Conservation (phyloP, 2,329 filamentous ascomycete genomes). For the Arthrinium puccinioides region DNA sequence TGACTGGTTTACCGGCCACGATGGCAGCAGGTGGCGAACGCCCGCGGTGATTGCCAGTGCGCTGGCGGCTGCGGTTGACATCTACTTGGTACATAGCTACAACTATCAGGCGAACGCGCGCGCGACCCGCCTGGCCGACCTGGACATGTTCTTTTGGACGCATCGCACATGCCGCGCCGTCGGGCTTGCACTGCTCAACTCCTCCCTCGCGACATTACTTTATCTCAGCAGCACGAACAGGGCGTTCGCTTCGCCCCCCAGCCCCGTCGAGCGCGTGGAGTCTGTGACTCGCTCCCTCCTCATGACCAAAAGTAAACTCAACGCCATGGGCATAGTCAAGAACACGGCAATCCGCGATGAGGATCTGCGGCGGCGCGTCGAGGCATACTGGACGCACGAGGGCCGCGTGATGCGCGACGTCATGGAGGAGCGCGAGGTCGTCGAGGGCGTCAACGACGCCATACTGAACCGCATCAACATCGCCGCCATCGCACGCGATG, state of each 20-base stretch:
- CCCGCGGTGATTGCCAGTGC: conserved; percentile 59
- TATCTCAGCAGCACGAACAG: conserved; percentile 77
- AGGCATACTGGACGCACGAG: conserved; percentile 77
- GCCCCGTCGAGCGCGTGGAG: conserved; percentile 61
- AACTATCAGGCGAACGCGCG: conserved; percentile 57
- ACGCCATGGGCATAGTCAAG: conserved; percentile 65
- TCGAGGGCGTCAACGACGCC: conserved; percentile 63
- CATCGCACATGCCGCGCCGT: conserved; percentile 56
- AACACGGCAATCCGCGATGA: conserved; percentile 75
- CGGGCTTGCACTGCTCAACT: conserved; percentile 58
- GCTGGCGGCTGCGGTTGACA: conserved; percentile 53
- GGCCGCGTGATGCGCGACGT: conserved; percentile 63
- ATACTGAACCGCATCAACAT: conserved; percentile 59
- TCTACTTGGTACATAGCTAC: conserved; percentile 59
- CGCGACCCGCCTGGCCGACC: conserved; percentile 52
- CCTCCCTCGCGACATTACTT: conserved; percentile 53
- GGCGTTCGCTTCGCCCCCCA: conserved; percentile 58
- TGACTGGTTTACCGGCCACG: conserved; percentile 52
- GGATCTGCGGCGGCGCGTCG: conserved; percentile 56
- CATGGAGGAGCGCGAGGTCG: conserved; percentile 71
- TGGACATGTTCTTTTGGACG: conserved; percentile 68
- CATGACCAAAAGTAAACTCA: conserved; percentile 57
- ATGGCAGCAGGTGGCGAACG: conserved; percentile 62
- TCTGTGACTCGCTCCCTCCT: conserved; percentile 48
- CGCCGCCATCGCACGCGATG: conserved; percentile 51